These are phyloP conservation scores for Leccinum disarticulatum DNA, from an alignment of 768 basidiomycete species.

Conservation along the genomic window DNA sequence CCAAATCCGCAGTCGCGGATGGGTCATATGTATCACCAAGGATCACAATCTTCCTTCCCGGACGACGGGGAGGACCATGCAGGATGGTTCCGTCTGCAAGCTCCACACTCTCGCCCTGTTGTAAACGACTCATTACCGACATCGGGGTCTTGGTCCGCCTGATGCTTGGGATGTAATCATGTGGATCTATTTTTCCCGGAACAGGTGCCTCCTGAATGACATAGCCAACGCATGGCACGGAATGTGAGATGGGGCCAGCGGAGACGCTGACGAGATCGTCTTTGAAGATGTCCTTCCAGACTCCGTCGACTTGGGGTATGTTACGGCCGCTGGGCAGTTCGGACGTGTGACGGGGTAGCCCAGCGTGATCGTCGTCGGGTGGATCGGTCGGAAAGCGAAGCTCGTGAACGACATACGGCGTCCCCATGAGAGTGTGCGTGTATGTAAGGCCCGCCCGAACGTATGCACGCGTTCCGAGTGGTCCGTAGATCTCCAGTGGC, in stretches of 20 bases:
- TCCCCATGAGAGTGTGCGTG: conserved; percentile 65
- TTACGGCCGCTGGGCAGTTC: conserved; percentile 66
- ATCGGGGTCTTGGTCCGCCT: conserved; percentile 69
- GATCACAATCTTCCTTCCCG: conserved; percentile 76
- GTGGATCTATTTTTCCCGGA: conserved; percentile 74
- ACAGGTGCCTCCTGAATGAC: conserved; percentile 68
- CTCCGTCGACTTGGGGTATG: conserved; percentile 55
- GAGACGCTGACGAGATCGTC: conserved; percentile 59
- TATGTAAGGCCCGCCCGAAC: conserved; percentile 65
- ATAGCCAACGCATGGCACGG: conserved; percentile 80
- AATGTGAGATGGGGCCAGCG: conserved; percentile 78
- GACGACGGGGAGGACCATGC: conserved; percentile 60
- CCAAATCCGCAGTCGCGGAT: conserved; percentile 59
- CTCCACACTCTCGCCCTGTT: conserved; percentile 59
- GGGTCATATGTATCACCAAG: conserved; percentile 87
- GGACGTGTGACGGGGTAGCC: conserved; percentile 45
- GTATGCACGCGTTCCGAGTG: conserved; percentile 78
- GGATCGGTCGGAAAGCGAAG: conserved; percentile 66
- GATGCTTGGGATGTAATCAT: conserved; percentile 64
- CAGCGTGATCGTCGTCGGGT: conserved; percentile 48
- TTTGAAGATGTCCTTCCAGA: conserved; percentile 67
- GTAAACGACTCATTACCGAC: conserved; percentile 63
- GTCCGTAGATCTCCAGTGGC: conserved; percentile 85
- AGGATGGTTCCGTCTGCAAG: conserved; percentile 74
- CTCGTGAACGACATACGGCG: conserved; percentile 81